A percentile compares a stretch with the other conserved stretches of the same genome.
Evolutionary conservation across 352 stramenopile genomes (phyloP).

Genomic region (Saprolegnia diclina): DNA sequence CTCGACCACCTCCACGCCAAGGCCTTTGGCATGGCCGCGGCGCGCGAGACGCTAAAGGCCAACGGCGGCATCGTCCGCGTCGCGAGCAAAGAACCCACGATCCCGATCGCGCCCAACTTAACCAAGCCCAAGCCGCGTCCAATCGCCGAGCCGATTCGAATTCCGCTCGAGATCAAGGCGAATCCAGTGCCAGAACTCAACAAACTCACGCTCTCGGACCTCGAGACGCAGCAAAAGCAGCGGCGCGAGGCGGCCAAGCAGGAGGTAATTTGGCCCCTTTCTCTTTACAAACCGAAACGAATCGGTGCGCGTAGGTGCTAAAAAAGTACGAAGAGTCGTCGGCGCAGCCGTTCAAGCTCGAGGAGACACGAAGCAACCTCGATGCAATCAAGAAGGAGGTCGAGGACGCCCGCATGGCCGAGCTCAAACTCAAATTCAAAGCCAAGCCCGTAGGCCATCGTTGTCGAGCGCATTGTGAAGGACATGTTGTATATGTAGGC

Average conservation of each 20-base stretch:
- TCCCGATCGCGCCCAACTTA: slow-evolving; percentile 77
- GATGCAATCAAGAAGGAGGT: slow-evolving; percentile 58
- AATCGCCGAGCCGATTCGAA: slow-evolving; percentile 67
- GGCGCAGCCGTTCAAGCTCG: slow-evolving; percentile 66
- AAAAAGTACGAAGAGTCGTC: slow-evolving; percentile 71
- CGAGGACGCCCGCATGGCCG: slow-evolving; percentile 50
- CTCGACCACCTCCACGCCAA: slow-evolving; percentile 58
- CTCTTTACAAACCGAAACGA: neutral
- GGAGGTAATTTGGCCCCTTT: slow-evolving; percentile 28
- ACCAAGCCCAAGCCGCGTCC: slow-evolving; percentile 71
- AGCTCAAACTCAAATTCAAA: slow-evolving; percentile 71
- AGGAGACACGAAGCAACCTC: slow-evolving; percentile 77
- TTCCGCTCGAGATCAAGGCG: slow-evolving; percentile 69
- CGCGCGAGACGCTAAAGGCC: slow-evolving; percentile 40
- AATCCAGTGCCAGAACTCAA: slow-evolving; percentile 66
- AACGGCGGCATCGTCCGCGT: slow-evolving; percentile 37
- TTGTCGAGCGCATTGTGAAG: neutral
- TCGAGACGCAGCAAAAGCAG: slow-evolving; percentile 49
- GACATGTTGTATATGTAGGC: neutral
- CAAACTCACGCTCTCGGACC: slow-evolving; percentile 51
- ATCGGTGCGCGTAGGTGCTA: slow-evolving; percentile 2
- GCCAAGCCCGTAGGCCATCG: slow-evolving; percentile 39
- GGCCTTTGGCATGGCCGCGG: slow-evolving; percentile 49
- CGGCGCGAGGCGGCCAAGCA: slow-evolving; percentile 53
- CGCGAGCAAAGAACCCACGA: slow-evolving; percentile 50